Conservation (phyloP, 164 flowering plant genomes). For the Malania oleifera region DNA sequence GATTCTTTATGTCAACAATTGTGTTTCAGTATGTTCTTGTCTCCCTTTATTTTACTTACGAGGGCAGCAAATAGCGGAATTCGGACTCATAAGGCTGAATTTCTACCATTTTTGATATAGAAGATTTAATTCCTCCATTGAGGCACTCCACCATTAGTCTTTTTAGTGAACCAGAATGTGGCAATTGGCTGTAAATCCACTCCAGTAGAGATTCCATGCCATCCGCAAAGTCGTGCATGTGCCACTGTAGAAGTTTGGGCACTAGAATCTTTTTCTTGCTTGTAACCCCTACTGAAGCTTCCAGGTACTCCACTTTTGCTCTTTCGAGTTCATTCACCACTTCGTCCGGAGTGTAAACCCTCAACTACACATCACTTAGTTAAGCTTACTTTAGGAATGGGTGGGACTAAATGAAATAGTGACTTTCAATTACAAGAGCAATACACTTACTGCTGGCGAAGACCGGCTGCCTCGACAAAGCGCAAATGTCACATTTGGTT, state of each 20-base stretch:
- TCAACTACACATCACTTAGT: conserved; percentile 43
- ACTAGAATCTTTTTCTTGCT: conserved; percentile 70
- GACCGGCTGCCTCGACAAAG: conserved; percentile 95
- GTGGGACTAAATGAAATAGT: neutral
- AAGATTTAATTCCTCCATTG: conserved; percentile 40
- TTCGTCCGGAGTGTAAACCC: conserved; percentile 70
- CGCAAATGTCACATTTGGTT: conserved; percentile 86
- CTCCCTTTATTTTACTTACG: conserved; percentile 3
- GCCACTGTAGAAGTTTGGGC: conserved; percentile 89
- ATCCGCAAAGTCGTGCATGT: conserved; percentile 87
- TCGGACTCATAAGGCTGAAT: conserved; percentile 75
- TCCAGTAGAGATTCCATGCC: conserved; percentile 75
- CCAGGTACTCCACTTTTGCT: conserved; percentile 81
- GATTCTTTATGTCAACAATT: too few relatives aligned
- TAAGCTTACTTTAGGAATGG: neutral
- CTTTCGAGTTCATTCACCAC: conserved; percentile 67
- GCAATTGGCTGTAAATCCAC: conserved; percentile 93
- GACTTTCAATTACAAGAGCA: neutral
- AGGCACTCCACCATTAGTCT: conserved; percentile 67
- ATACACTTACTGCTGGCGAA: conserved; percentile 82
- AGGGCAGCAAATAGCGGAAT: conserved; percentile 65
- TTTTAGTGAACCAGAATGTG: conserved; percentile 54
- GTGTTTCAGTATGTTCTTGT: too few relatives aligned
- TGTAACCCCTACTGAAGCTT: conserved; percentile 75
- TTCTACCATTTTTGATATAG: conserved; percentile 46